phyloP scores from a whole-genome alignment of 768 basidiomycete species.

The Kwoniella dejecticola region DNA sequence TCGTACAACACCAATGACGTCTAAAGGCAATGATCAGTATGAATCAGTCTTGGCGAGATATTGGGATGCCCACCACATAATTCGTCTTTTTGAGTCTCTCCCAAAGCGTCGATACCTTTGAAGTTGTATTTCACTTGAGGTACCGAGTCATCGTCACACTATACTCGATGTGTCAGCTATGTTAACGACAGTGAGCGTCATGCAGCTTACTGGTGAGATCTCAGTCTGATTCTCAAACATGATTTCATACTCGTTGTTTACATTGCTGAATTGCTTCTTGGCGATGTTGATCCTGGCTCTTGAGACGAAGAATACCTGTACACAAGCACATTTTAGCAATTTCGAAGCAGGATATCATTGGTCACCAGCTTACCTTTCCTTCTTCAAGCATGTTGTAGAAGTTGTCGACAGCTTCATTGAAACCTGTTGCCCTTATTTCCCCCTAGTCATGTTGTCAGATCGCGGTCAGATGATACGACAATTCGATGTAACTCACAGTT shows the following conservation, averaged over 20 bases:
- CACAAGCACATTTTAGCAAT: background rate
- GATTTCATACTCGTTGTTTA: constrained; percentile 91
- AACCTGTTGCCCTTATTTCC: constrained; percentile 81
- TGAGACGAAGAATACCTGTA: constrained; percentile 77
- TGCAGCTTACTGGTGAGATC: constrained; percentile 68
- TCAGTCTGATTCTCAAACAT: constrained; percentile 79
- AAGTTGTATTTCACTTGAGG: constrained; percentile 87
- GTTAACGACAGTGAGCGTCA: background rate
- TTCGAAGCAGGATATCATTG: background rate
- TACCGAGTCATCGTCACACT: constrained; percentile 81
- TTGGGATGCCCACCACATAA: constrained; percentile 65
- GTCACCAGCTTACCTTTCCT: constrained; percentile 61
- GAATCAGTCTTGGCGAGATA: no score
- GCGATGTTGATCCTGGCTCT: constrained; percentile 90
- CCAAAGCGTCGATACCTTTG: constrained; percentile 65
- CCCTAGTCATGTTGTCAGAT: constrained; percentile 57
- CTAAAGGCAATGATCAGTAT: constrained; percentile 56
- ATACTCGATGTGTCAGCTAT: constrained; percentile 7
- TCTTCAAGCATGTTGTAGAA: constrained; percentile 84
- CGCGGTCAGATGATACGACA: background rate
- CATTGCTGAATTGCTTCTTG: constrained; percentile 92
- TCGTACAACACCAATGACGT: constrained; percentile 84
- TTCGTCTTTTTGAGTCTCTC: constrained; percentile 72
- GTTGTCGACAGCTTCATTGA: constrained; percentile 80
- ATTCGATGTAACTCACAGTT: constrained; percentile 61